Base-by-base conservation (phyloP, 306 rosid genomes). In the Macrotyloma uniflorum region DNA sequence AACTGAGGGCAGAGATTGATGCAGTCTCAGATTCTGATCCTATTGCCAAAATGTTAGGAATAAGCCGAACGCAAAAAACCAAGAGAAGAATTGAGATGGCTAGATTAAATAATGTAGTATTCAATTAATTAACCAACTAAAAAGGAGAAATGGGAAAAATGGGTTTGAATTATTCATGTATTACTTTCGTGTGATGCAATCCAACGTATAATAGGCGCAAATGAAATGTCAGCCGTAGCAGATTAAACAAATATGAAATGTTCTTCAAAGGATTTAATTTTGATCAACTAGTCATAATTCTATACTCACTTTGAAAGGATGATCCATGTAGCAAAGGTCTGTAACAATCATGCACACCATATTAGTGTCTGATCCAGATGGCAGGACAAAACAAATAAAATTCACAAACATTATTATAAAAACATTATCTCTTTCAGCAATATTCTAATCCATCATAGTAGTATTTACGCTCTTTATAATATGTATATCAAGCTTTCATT, bases 1-100 rank as follows among this genome's bases (percentile, higher is more conserved):
- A 63, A 16, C 23, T 87, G 11, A 84, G 59, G 75, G 86, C 67
- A 8, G 90, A 84, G 88, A 79, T 87, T 43, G 19, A 76, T 11
- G 33, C 28, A 20, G 68, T 76, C 28, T 26, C 2, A 26, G 28
- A 68, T 24, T 24, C 5, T 30, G 28, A n/a, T 12, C 76, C 32
- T 47, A 11, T 32, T 50, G 76, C 47, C 32, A 28, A 69, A 32
- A 14, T 3, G 20, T 49, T n/a, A 18, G 32, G 63, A 30, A 69
- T 46, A 49, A 50, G 35, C n/a, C n/a, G n/a, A 23, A 10, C 63
- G 10, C 4, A 1, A 18, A 49, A 50, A 32, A 18, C 8, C 35
- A 45, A 45, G 22, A 43, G 23, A 47, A 49, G 26, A 28, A 70
- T 18, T n/a, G 11, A 19, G 35, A 67, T 23, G 0, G n/a, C n/a